Conservation (phyloP, 1,139 yeast genomes). For the Taphrina flavorubra region DNA sequence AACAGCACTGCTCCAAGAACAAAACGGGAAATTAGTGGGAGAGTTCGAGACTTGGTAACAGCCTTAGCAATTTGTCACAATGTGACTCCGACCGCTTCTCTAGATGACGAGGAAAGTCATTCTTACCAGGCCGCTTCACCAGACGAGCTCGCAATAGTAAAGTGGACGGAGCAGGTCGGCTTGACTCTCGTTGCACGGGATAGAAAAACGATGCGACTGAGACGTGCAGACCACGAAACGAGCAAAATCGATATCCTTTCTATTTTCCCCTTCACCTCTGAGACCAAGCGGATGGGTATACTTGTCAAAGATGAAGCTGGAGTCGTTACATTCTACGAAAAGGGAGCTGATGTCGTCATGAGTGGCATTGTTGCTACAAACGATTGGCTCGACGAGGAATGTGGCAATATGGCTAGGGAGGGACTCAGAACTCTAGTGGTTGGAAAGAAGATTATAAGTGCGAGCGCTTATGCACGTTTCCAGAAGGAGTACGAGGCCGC, state of each 20-base stretch:
- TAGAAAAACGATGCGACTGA: slow-evolving; percentile 69
- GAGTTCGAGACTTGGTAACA: slow-evolving; percentile 78
- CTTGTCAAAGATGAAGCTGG: slow-evolving; percentile 70
- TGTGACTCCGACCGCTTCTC: slow-evolving; percentile 73
- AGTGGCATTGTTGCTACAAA: slow-evolving; percentile 76
- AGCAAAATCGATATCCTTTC: slow-evolving; percentile 76
- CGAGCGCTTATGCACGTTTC: slow-evolving; percentile 66
- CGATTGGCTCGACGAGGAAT: slow-evolving; percentile 98
- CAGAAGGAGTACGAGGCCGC: slow-evolving; percentile 71
- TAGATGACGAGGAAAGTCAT: slow-evolving; percentile 62
- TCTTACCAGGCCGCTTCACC: slow-evolving; percentile 98
- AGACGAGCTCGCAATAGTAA: slow-evolving; percentile 96
- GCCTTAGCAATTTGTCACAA: slow-evolving; percentile 93
- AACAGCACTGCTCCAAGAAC: slow-evolving; percentile 43
- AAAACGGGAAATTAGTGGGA: slow-evolving; percentile 68
- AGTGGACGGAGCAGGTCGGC: slow-evolving; percentile 87
- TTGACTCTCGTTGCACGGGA: slow-evolving; percentile 79
- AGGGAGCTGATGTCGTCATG: slow-evolving; percentile 98
- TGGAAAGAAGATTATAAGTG: slow-evolving; percentile 73
- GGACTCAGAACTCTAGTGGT: slow-evolving; percentile 94
- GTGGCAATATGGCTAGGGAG: slow-evolving; percentile 97
- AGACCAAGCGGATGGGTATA: slow-evolving; percentile 95
- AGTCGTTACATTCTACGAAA: slow-evolving; percentile 82
- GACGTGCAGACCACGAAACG: slow-evolving; percentile 47
- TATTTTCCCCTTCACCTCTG: slow-evolving; percentile 92